Conservation (phyloP, 73 alveolate species). For the Diophrys appendiculata region DNA sequence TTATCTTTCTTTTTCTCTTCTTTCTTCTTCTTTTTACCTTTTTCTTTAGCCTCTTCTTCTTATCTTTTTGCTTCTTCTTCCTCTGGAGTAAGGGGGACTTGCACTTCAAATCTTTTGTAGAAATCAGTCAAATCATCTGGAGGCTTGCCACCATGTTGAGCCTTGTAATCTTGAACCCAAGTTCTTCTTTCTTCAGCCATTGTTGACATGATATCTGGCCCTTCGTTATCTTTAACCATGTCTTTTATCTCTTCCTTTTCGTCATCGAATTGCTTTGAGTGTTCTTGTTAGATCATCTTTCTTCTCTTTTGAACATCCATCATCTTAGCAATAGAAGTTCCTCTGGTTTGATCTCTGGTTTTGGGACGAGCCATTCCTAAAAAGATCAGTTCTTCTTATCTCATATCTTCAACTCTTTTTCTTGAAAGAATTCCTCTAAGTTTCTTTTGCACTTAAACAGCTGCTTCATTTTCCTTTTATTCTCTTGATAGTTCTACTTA, state of each 20-base stretch:
- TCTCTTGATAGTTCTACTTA: not conserved
- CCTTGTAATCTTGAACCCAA: conserved; percentile 76
- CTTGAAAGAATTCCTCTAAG: conserved; percentile 82
- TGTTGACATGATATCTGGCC: conserved; percentile 80
- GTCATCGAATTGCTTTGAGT: conserved; percentile 61
- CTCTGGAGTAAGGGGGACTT: conserved; percentile 69
- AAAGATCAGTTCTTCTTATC: conserved; percentile 81
- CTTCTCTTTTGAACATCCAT: conserved; percentile 59
- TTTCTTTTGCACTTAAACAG: conserved; percentile 63
- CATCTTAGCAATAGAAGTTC: conserved; percentile 49
- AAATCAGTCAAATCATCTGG: conserved; percentile 60
- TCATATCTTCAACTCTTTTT: conserved; percentile 70
- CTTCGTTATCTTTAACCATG: conserved; percentile 77
- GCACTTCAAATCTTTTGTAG: conserved; percentile 49
- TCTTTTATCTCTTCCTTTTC: conserved; percentile 75
- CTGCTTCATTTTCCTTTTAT: conserved; percentile 55
- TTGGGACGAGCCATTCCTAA: conserved; percentile 78
- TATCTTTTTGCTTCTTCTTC: conserved; percentile 73
- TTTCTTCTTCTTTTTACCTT: conserved; percentile 36
- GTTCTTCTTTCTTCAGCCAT: conserved; percentile 84
- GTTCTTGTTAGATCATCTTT: conserved; percentile 54
- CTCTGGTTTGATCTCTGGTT: conserved; percentile 55
- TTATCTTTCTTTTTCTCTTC: conserved; percentile 17
- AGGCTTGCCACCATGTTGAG: conserved; percentile 64
- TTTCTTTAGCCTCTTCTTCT: conserved; percentile 81